Evolutionary conservation across 495 filamentous ascomycete genomes (phyloP), one percentile per base, ranked within the genome.

Genomic region (Aspergillus baeticus): DNA sequence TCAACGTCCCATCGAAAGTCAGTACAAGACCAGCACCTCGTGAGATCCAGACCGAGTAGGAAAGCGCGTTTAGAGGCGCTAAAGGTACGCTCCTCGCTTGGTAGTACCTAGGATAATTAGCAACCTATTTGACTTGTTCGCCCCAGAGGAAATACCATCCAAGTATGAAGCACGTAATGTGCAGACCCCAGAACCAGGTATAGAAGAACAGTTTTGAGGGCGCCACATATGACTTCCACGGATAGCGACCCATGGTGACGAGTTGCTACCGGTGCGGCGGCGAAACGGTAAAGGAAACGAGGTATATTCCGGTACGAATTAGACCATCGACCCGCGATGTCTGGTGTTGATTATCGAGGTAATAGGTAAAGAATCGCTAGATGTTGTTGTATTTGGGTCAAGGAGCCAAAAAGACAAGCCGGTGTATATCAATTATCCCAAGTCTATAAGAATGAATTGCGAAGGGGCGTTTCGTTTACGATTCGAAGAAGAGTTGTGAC

Each of bases 11-110:
- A 77, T 99, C 95, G 35, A 96, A 79, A 3, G 86, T 85, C 58
- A 99, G 71, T 2, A 82, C 82, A 23, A 99, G 72, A 48, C 91
- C 94, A 23, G 94, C 93, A 57, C 94, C 94, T 81, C 94, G 84
- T 17, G 94, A 98, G 31, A 98, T 76, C 92, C 92, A 99, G 29
- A 99, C 94, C 2, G 92, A 97, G 68, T 82, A 98, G 42, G 77
- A 73, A 42, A 99, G 80, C 1, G 74, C 84, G 72, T 99, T 99
- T 29, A 99, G 81, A 20, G 78, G 82, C 5, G 84, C 86, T 21
- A 99, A 74, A 47, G 80, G 81, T 17, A 62, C 53, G 67, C 95
- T 87, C 15, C 61, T 57, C 45, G 66, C 77, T 78, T 98, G 94
- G 58, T 90, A 83, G 63, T 79, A 90, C 91, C 92, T 96, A 10